phyloP scores from a whole-genome alignment of 192 early-diverging fungal species.

The Martensiomyces pterosporus region DNA sequence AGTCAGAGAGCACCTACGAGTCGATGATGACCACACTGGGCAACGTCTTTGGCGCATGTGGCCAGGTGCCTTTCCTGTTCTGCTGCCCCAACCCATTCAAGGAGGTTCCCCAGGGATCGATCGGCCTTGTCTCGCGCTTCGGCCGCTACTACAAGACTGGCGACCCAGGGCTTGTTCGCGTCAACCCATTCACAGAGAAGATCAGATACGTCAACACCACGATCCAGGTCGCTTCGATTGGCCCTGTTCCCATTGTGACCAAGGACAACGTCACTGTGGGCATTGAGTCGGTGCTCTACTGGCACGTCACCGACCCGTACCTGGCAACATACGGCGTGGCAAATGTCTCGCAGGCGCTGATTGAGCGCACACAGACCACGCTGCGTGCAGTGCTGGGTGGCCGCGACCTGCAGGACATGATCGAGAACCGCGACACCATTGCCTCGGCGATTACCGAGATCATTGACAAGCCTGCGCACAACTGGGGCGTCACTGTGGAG shows the following conservation, averaged over 20 bases:
- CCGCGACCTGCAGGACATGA: slow-evolving; percentile 78
- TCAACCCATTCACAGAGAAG: slow-evolving; percentile 50
- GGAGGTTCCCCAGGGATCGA: slow-evolving; percentile 35
- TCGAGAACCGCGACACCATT: slow-evolving; percentile 86
- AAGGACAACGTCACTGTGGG: slow-evolving; percentile 85
- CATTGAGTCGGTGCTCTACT: slow-evolving; percentile 86
- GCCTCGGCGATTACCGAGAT: slow-evolving; percentile 80
- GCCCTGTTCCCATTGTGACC: slow-evolving; percentile 73
- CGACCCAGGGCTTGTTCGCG: slow-evolving; percentile 53
- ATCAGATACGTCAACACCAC: slow-evolving; percentile 54
- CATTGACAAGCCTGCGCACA: slow-evolving; percentile 70
- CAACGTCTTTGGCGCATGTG: slow-evolving; percentile 30
- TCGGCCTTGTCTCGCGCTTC: slow-evolving; percentile 48
- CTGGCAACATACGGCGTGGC: slow-evolving; percentile 74
- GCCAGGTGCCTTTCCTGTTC: slow-evolving; percentile 48
- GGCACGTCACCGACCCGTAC: slow-evolving; percentile 78
- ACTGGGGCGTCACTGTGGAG: slow-evolving; percentile 79
- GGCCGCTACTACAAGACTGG: slow-evolving; percentile 55
- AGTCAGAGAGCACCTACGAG: slow-evolving; percentile 25
- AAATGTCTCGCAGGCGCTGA: slow-evolving; percentile 72
- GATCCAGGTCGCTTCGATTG: slow-evolving; percentile 61
- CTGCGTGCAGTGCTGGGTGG: slow-evolving; percentile 79
- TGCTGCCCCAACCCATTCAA: slow-evolving; percentile 52
- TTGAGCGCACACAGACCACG: slow-evolving; percentile 91
- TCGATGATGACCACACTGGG: slow-evolving; percentile 35